A percentile compares a stretch with the other conserved stretches of the same genome.
phyloP scores from a whole-genome alignment of 805 yeast species.

The Pichia ethanolica region DNA sequence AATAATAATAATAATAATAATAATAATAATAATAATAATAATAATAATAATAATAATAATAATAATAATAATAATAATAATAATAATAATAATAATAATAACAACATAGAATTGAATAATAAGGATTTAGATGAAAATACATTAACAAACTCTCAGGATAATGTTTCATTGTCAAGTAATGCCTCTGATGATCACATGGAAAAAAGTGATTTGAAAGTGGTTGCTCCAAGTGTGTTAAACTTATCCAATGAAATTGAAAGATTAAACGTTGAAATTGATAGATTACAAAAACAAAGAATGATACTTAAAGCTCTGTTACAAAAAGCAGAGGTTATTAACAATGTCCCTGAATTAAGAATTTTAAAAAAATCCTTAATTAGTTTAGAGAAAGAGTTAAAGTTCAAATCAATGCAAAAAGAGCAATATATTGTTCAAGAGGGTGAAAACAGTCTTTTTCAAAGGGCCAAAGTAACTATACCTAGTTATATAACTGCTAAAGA shows the following conservation, averaged over 20 bases:
- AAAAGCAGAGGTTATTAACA: slow-evolving; percentile 83
- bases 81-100: no score
- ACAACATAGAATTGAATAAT: no score
- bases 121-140: no score
- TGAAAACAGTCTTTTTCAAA: slow-evolving; percentile 68
- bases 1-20: no score
- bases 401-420: slow-evolving; percentile 68
- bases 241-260: slow-evolving; percentile 58
- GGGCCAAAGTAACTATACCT: slow-evolving; percentile 47
- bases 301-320: slow-evolving; percentile 60
- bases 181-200: neutral
- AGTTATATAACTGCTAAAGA: slow-evolving; percentile 51
- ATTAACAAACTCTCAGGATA: neutral
- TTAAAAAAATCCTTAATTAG: slow-evolving; percentile 60
- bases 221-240: slow-evolving; percentile 64
- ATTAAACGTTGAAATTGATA: slow-evolving; percentile 50
- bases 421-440: slow-evolving; percentile 79
- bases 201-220: slow-evolving; percentile 30
- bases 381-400: slow-evolving; percentile 61
- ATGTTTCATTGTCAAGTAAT: neutral
- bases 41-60: no score
- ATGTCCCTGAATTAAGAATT: slow-evolving; percentile 58
- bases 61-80: no score
- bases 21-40: no score
- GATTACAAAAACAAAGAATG: slow-evolving; percentile 51